Conservation (phyloP, 306 rosid genomes). For the Trifolium fragiferum region DNA sequence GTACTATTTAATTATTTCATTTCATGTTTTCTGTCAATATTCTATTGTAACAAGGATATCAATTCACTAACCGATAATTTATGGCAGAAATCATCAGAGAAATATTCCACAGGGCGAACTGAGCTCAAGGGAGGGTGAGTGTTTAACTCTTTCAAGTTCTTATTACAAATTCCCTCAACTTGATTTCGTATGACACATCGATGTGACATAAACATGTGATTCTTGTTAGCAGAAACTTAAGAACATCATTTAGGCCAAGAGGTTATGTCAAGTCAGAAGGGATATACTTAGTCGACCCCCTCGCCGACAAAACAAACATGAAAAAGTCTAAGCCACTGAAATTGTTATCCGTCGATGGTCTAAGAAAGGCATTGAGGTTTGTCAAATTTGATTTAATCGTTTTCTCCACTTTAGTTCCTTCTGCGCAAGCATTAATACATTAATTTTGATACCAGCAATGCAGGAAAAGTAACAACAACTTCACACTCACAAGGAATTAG, state of each 20-base stretch:
- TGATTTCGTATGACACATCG: constrained; percentile 25
- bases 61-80: constrained; percentile 27
- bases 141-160: constrained; percentile 22
- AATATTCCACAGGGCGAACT: constrained; percentile 70
- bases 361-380: constrained; percentile 86
- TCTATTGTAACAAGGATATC: constrained; percentile 26
- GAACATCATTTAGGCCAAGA: constrained; percentile 65
- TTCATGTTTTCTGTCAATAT: constrained; percentile 29
- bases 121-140: constrained; percentile 95
- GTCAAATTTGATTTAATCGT: constrained; percentile 29
- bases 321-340: constrained; percentile 63
- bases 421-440: constrained; percentile 30
- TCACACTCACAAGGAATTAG: constrained; percentile 87
- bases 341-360: constrained; percentile 79
- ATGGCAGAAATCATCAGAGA: constrained; percentile 73
- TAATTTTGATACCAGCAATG: constrained; percentile 60
- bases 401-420: constrained; percentile 21
- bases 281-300: constrained; percentile 80
- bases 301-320: constrained; percentile 52
- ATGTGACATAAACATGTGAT: constrained; percentile 9
- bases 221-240: constrained; percentile 67
- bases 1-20: constrained; percentile 37
- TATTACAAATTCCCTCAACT: constrained; percentile 7
- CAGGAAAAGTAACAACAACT: constrained; percentile 86
- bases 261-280: constrained; percentile 72